These are phyloP conservation scores for Lichtheimia ornata DNA, from an alignment of 371 early-diverging fungal genomes.

Conservation along the genomic window DNA sequence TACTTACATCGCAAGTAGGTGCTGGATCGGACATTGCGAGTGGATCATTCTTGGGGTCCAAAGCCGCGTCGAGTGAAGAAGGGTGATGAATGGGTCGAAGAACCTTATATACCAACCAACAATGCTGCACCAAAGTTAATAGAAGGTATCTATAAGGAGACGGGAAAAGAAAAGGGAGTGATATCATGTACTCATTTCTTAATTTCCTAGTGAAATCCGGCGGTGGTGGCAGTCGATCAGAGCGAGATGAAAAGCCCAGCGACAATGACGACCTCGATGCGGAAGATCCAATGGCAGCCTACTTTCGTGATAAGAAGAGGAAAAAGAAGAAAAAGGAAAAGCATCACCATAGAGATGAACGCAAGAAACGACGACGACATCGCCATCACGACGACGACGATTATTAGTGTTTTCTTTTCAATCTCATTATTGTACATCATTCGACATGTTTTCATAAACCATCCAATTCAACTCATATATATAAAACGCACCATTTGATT, in stretches of 20 bases:
- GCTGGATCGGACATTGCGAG: conserved; percentile 30
- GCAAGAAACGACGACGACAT: conserved; percentile 25
- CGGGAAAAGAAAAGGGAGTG: too few species aligned
- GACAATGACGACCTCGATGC: conserved; percentile 17
- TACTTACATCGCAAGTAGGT: conserved; percentile 19
- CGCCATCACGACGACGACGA: neutral
- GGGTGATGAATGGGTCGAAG: conserved; percentile 52
- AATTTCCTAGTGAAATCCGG: conserved; percentile 6
- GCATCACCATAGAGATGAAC: conserved; percentile 18
- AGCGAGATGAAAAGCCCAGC: conserved; percentile 5
- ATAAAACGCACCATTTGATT: too few species aligned
- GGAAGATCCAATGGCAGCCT: conserved; percentile 23
- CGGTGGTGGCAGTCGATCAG: neutral
- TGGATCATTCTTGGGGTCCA: conserved; percentile 58
- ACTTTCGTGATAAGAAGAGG: conserved; percentile 15
- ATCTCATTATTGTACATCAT: too few species aligned
- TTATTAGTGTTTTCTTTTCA: too few species aligned
- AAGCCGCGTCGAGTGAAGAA: conserved; percentile 40
- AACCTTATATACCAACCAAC: conserved; percentile 73
- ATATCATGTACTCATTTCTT: neutral
- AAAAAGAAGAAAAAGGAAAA: conserved; percentile 21
- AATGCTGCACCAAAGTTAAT: conserved; percentile 69
- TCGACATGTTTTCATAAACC: too few species aligned
- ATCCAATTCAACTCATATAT: too few species aligned
- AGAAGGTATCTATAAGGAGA: conserved; percentile 27